Base-by-base conservation (phyloP, 306 rosid species). In the Carpinus fangiana region DNA sequence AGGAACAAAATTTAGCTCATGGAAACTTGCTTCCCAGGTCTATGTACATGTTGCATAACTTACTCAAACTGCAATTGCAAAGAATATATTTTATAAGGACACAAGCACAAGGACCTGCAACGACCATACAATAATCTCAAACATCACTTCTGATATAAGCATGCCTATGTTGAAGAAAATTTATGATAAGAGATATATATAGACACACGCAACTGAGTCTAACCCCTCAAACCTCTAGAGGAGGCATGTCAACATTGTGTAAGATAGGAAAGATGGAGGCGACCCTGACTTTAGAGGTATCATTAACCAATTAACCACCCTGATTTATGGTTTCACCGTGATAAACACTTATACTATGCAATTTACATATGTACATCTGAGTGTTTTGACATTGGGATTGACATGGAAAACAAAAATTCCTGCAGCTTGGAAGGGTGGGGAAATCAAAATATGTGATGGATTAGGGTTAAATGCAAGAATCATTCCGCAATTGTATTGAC, bases 401-500 rank as follows among this genome's bases (percentile, higher is more conserved):
- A 3, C 88, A 85, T 51, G 97, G 95, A 60, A 87, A 75, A 86
- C 97, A 92, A 80, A 87, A 92, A 46, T 85, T 87, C 13, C 84
- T 94, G 73, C 98, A 94, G 85, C 89, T 94, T 14, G 98, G 97
- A 76, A 90, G 97, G 84, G 90, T 92, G 1, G 97, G 77, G 64
- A 90, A 90, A 67, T 87, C 93, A 2, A 90, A 88, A 71, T 94
- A 87, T 66, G 92, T 90, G 72, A 94, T 94, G 98, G 98, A 94
- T 77, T 94, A 88, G 90, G 98, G 97, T 90, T 62, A 81, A 31
- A 34, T 75, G 36, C 78, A 52, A n/a, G 8, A 45, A 68, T 76
- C 69, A 34, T 73, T 6, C 53, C 26, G 28, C 23, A 65, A 65
- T 47, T 23, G 12, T 55, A 34, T 70, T 67, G 26, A 31, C 28